Percentiles rank a stretch among this genome's conserved stretches.
phyloP scores from a whole-genome alignment of 2,329 filamentous ascomycete species.

The Exophiala xenobiotica region DNA sequence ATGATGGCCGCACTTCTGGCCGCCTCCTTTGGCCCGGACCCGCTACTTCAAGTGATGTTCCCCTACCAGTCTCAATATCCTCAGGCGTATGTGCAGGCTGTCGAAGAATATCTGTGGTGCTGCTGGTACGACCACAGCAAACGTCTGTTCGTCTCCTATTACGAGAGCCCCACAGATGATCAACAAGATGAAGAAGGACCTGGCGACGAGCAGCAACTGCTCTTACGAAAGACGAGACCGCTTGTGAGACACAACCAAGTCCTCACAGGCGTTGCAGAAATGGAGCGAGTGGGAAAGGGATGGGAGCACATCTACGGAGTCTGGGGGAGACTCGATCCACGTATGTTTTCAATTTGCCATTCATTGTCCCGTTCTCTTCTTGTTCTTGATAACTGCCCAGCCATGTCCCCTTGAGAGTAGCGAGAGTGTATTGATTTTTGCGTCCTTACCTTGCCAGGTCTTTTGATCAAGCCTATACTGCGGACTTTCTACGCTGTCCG shows the following conservation, averaged over 20 bases:
- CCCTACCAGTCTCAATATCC: constrained; percentile 18
- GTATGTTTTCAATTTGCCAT: constrained; percentile 8
- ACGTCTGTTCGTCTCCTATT: constrained; percentile 16
- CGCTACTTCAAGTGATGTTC: constrained; percentile 16
- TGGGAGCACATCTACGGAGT: constrained; percentile 12
- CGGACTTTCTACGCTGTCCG: constrained; percentile 3
- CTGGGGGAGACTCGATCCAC: constrained; percentile 23
- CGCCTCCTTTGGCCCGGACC: constrained; percentile 19
- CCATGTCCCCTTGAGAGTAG: not conserved
- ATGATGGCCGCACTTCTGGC: constrained; percentile 20
- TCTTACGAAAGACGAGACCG: not conserved
- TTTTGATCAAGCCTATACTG: constrained; percentile 7
- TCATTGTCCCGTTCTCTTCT: not conserved
- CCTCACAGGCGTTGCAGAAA: constrained; percentile 21
- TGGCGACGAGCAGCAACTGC: not conserved
- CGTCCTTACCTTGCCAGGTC: constrained; percentile 7
- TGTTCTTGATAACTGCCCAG: not conserved
- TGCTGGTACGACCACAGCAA: constrained; percentile 19
- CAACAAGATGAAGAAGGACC: not conserved
- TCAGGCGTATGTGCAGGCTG: constrained; percentile 10
- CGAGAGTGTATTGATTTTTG: not conserved
- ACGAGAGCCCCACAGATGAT: too few relatives aligned
- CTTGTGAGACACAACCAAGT: not conserved
- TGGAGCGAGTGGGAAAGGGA: constrained; percentile 15
- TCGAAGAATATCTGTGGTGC: constrained; percentile 10